Evolutionary conservation across 805 yeast genomes (phyloP).

Genomic region (Crinitomyces ghanaensis): DNA sequence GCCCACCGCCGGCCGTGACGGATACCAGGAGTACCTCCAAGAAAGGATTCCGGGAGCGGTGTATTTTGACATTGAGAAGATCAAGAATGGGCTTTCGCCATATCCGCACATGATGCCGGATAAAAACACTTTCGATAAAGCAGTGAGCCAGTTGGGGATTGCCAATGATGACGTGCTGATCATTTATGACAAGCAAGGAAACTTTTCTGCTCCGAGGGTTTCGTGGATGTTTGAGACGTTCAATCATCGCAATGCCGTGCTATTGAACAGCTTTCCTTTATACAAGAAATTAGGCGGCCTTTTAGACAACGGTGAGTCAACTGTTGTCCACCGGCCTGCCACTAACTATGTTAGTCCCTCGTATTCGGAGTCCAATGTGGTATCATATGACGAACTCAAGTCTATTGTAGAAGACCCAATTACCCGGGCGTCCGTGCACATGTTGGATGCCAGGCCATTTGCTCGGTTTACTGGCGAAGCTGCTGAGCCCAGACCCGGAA

Average conservation of each 20-base stretch:
- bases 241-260: constrained; percentile 58
- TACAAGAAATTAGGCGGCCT: constrained; percentile 40
- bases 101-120: constrained; percentile 91
- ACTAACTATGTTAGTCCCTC: constrained; percentile 19
- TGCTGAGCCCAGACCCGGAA: constrained; percentile 84
- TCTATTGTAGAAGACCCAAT: constrained; percentile 40
- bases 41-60: constrained; percentile 57
- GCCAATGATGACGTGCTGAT: constrained; percentile 45
- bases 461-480: constrained; percentile 67
- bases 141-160: constrained; percentile 25
- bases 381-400: constrained; percentile 55
- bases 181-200: constrained; percentile 75
- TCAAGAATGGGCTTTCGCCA: constrained; percentile 45
- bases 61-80: constrained; percentile 66
- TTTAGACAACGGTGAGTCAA: constrained; percentile 27
- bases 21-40: constrained; percentile 35
- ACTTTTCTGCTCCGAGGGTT: constrained; percentile 81
- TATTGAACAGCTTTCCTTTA: constrained; percentile 56
- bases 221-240: constrained; percentile 81
- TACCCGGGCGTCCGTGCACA: constrained; percentile 31
- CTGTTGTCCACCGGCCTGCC: constrained; percentile 11
- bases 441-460: constrained; percentile 72
- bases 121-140: constrained; percentile 39
- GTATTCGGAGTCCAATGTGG: constrained; percentile 38
- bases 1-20: constrained; percentile 60